Evolutionary conservation across 2,329 filamentous ascomycete genomes (phyloP), one percentile per base, ranked within the genome.

Genomic region (Colletotrichum sp.): DNA sequence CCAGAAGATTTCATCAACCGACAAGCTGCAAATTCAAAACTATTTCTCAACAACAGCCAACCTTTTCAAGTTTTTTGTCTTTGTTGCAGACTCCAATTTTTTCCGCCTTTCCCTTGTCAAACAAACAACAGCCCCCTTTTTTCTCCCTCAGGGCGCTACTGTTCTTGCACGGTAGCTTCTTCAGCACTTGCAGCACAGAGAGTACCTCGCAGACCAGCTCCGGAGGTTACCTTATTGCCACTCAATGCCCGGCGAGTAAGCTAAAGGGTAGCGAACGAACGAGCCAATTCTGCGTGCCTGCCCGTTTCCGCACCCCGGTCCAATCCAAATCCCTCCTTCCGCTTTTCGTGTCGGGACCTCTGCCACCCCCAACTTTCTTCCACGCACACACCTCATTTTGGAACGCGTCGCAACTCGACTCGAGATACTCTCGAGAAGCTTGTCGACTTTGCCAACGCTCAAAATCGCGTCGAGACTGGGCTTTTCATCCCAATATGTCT

Each of bases 401-500:
- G 61, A 76, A 76, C 75, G 75, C 75, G 75, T 77, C 73, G 69
- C 65, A 73, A 62, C 52, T 75, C 75, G 43, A 61, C 65, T 58
- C 73, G 61, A 16, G 34, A 56, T 43, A 65, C 55, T 30, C 26
- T 48, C 24, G n/a, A 58, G 58, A 55, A 59, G 30, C 28, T 28
- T 7, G 32, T 24, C 21, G 18, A 63, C 34, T n/a, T 59, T 56
- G 28, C 16, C 59, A 55, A 32, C 36, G 63, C 48, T 64, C 24
- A 48, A 77, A 69, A 65, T 76, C 75, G 75, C 75, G 75, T 77
- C 75, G 69, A 76, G 74, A 69, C 64, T 62, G 64, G 59, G 65
- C 56, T 69, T 55, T 63, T 48, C 16, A 16, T 38, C 76, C 77
- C 84, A 84, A 82, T 77, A 81, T 84, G 68, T 77, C 74, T 72